Evolutionary conservation across 495 filamentous ascomycete genomes (phyloP), one percentile per base, ranked within the genome.

Genomic region (Aeminium ludgeri): DNA sequence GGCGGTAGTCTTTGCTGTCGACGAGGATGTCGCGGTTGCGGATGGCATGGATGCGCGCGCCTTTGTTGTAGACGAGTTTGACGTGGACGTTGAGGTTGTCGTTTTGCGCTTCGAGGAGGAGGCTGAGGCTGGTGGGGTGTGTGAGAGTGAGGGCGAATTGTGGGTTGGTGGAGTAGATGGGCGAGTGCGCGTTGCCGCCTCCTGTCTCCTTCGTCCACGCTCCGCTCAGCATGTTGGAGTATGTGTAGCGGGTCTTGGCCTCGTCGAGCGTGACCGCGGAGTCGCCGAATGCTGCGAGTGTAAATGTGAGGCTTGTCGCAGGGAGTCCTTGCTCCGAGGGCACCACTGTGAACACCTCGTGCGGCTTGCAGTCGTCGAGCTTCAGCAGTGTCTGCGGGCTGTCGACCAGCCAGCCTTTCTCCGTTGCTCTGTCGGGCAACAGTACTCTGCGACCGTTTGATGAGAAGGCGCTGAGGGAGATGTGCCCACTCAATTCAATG

Each of bases 361-460:
- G 53, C 15, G 72, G 54, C 18, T 69, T 57, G 27, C 38, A 43
- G 45, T 82, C 66, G 8, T 81, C 73, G 30, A 91, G 67, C 41
- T 77, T 73, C 23, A 89, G 75, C 11, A 96, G 73, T 10, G 80
- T 91, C 55, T 96, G 92, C 10, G 86, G 85, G 1, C 86, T 87
- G 56, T 94, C 86, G 28, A 96, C 86, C 48, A 80, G 93, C n/a
- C 81, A 76, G 1, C 80, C 77, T 31, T 76, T 69, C 49, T 79
- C 64, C 3, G 80, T 55, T 15, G 73, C 66, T 8, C 67, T 69
- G 38, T 87, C 81, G 38, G 67, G 73, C 10, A 86, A 59, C 25
- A 80, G 76, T 1, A 95, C 74, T 31, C 76, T 67, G 19, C 75
- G 64, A n/a, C 84, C 84, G n/a, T 68, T 60, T 30, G 70, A 70